Conservation (phyloP, 2,329 filamentous ascomycete species). For the Cladophialophora bantiana region DNA sequence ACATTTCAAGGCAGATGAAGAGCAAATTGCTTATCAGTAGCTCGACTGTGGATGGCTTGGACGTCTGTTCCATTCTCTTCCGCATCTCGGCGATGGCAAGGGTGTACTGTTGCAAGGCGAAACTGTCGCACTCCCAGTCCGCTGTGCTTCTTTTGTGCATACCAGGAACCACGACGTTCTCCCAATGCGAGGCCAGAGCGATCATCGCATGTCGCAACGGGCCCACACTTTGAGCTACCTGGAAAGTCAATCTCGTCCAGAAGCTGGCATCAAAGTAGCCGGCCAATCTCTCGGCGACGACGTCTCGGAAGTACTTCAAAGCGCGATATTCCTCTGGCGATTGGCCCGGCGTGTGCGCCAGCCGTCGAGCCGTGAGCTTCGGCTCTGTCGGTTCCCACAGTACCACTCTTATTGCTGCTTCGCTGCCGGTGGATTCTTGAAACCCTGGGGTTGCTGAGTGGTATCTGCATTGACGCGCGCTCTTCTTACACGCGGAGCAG, state of each 20-base stretch:
- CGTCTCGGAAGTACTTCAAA: slow-evolving; percentile 14
- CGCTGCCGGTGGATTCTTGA: background rate
- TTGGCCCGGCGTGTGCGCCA: slow-evolving; percentile 6
- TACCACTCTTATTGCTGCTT: background rate
- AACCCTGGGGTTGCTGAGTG: background rate
- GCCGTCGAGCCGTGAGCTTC: background rate
- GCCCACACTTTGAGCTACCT: background rate
- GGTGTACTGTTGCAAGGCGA: slow-evolving; percentile 14
- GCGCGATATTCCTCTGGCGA: slow-evolving; percentile 3
- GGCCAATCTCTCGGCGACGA: slow-evolving; percentile 10
- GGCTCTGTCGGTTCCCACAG: slow-evolving; percentile 8
- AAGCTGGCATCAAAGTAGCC: slow-evolving; percentile 10
- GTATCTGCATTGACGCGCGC: slow-evolving; percentile 10
- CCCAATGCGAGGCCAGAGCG: slow-evolving; percentile 17
- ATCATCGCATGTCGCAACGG: slow-evolving; percentile 8
- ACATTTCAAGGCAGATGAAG: slow-evolving; percentile 21
- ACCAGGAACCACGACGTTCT: slow-evolving; percentile 17
- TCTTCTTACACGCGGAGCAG: slow-evolving; percentile 10
- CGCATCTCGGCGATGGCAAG: slow-evolving; percentile 14
- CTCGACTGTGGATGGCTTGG: slow-evolving; percentile 9
- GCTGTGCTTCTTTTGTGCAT: slow-evolving; percentile 1
- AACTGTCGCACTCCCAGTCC: slow-evolving; percentile 17
- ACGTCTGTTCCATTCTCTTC: background rate
- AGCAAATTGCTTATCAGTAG: slow-evolving; percentile 16
- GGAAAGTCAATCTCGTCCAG: slow-evolving; percentile 9